Conservation (phyloP, 2,329 filamentous ascomycete genomes). For the Alternaria ethzedia region DNA sequence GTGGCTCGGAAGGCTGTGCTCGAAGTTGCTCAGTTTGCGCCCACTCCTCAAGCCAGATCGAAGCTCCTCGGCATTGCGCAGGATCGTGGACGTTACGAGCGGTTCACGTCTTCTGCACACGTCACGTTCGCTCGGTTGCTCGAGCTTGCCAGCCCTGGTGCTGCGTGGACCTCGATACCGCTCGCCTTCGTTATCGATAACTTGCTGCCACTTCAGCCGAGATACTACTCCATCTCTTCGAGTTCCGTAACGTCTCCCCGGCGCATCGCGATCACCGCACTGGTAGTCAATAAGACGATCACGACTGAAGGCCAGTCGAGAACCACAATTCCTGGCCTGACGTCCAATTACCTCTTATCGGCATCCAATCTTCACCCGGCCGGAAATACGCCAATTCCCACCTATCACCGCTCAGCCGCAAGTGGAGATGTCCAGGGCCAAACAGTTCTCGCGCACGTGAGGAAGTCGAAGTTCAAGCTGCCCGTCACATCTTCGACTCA, state of each 20-base stretch:
- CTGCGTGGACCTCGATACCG: conserved; percentile 43
- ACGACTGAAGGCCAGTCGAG: conserved; percentile 13
- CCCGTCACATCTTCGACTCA: conserved; percentile 53
- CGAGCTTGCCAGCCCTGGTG: conserved; percentile 30
- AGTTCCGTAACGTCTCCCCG: conserved; percentile 48
- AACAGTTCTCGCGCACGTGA: conserved; percentile 50
- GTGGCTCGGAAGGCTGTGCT: conserved; percentile 50
- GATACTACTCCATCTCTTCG: conserved; percentile 47
- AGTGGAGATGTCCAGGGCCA: conserved; percentile 23
- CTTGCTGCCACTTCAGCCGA: conserved; percentile 33
- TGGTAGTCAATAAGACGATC: conserved; percentile 46
- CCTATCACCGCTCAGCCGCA: conserved; percentile 16
- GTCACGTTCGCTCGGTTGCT: conserved; percentile 50
- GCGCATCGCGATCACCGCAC: conserved; percentile 47
- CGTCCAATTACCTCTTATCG: conserved; percentile 50
- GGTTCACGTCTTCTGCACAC: conserved; percentile 39
- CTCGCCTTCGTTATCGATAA: conserved; percentile 42
- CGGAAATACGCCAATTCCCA: conserved; percentile 17
- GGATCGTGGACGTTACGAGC: conserved; percentile 44
- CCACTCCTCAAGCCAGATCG: conserved; percentile 38
- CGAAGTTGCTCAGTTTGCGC: conserved; percentile 50
- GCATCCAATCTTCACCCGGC: conserved; percentile 28
- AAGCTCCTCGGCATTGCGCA: conserved; percentile 40
- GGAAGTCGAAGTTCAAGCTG: conserved; percentile 56
- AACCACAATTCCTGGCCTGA: conserved; percentile 43